phyloP scores from a whole-genome alignment of 495 filamentous ascomycete species.

The Neurospora sp. region DNA sequence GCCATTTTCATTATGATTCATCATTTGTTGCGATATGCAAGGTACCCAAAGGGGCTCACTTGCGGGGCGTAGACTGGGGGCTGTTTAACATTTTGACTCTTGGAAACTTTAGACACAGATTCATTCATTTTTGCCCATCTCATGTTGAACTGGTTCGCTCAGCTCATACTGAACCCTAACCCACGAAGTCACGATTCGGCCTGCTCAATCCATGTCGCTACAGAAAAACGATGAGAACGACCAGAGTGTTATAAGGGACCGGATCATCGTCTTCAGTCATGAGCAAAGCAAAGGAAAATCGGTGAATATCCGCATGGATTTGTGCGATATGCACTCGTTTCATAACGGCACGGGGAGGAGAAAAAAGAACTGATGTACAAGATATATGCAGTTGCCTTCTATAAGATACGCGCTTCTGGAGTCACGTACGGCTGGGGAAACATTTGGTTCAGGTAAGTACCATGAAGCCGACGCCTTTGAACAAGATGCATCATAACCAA shows the following conservation, averaged over 20 bases:
- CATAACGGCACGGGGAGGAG: neutral
- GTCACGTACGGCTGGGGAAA: neutral
- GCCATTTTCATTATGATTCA: neutral
- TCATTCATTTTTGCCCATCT: neutral
- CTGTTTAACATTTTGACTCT: neutral
- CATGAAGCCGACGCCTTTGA: neutral
- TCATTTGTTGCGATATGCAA: neutral
- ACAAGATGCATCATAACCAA: neutral
- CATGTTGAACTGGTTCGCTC: neutral
- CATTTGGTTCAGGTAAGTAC: neutral
- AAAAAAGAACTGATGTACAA: conserved; percentile 1
- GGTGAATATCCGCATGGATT: neutral
- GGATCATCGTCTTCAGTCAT: neutral
- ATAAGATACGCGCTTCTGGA: neutral
- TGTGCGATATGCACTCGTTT: neutral
- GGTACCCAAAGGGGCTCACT: neutral
- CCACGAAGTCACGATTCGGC: neutral
- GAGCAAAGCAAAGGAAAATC: neutral
- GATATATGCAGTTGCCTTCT: neutral
- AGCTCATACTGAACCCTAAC: neutral
- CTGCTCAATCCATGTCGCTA: neutral
- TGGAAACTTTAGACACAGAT: neutral
- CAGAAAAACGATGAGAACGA: neutral
- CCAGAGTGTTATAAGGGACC: neutral
- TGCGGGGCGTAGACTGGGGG: neutral